Percentiles rank a stretch among this genome's conserved stretches.
phyloP scores from a whole-genome alignment of 768 basidiomycete genomes.

The Tylopilus subfusipes region DNA sequence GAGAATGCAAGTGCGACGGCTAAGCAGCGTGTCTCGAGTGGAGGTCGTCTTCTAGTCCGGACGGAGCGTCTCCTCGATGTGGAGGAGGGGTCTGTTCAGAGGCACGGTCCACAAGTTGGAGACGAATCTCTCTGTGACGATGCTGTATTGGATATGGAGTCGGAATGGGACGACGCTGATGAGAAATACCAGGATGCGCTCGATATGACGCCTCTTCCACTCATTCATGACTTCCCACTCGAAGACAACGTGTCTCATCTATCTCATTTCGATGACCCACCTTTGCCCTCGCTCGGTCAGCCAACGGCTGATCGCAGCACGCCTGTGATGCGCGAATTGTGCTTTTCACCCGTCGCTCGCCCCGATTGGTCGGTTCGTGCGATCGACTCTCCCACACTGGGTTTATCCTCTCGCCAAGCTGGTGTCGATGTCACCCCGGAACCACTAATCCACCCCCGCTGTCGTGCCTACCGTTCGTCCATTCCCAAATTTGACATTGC shows the following conservation, averaged over 20 bases:
- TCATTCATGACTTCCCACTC: slow-evolving; percentile 18
- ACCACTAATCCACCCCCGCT: slow-evolving; percentile 19
- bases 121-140: slow-evolving; percentile 7
- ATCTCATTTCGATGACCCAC: slow-evolving; percentile 12
- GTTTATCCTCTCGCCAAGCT: slow-evolving; percentile 9
- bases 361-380: slow-evolving; percentile 32
- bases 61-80: neutral
- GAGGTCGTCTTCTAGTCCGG: neutral
- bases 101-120: neutral
- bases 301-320: slow-evolving; percentile 7
- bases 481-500: slow-evolving; percentile 57
- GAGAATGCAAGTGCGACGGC: neutral
- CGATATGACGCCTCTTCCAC: slow-evolving; percentile 24
- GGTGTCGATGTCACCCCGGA: slow-evolving; percentile 5
- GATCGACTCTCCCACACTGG: slow-evolving; percentile 20
- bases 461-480: slow-evolving; percentile 38
- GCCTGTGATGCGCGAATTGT: slow-evolving; percentile 13
- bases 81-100: slow-evolving; percentile 3
- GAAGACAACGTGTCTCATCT: slow-evolving; percentile 7
- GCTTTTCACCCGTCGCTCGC: slow-evolving; percentile 12
- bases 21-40: neutral
- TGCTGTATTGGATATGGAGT: slow-evolving; percentile 18
- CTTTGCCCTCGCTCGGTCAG: slow-evolving; percentile 10
- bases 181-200: slow-evolving; percentile 33
- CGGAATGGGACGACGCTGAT: slow-evolving; percentile 26